Percentiles rank a stretch among this genome's conserved stretches.
Conservation (phyloP, 2,329 filamentous ascomycete genomes). For the Monilinia vaccinii-corymbosi region DNA sequence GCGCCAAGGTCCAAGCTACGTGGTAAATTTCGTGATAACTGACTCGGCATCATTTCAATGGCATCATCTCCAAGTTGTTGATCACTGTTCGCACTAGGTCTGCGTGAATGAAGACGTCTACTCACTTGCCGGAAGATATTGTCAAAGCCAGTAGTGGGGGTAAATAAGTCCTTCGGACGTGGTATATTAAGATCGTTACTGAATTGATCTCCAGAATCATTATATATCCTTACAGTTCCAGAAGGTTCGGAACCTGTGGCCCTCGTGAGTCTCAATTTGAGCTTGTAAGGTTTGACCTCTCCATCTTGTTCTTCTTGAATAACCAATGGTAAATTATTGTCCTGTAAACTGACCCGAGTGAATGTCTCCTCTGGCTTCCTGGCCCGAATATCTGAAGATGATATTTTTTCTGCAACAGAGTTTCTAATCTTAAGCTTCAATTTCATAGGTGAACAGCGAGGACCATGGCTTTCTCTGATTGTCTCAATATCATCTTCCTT, state of each 20-base stretch:
- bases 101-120: conserved; percentile 23
- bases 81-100: conserved; percentile 18
- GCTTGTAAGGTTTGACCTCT: conserved; percentile 18
- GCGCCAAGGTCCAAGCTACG: conserved; percentile 7
- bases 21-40: conserved; percentile 6
- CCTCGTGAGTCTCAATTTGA: conserved; percentile 26
- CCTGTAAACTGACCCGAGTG: conserved; percentile 16
- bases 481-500: neutral
- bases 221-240: conserved; percentile 26
- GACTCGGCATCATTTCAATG: conserved; percentile 1
- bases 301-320: conserved; percentile 1
- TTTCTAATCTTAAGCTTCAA: conserved; percentile 16
- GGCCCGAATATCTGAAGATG: conserved; percentile 15
- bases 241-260: conserved; percentile 21
- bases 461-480: neutral
- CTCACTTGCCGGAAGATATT: conserved; percentile 27
- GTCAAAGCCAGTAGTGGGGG: conserved; percentile 22
- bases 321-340: conserved; percentile 8
- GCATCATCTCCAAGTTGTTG: conserved; percentile 6
- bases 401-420: conserved; percentile 13
- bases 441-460: conserved; percentile 13
- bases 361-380: conserved; percentile 22
- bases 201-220: conserved; percentile 16
- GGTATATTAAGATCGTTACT: conserved; percentile 22
- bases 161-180: conserved; percentile 28